phyloP scores from a whole-genome alignment of 2,329 filamentous ascomycete species.

The Rhinocladiella similis region DNA sequence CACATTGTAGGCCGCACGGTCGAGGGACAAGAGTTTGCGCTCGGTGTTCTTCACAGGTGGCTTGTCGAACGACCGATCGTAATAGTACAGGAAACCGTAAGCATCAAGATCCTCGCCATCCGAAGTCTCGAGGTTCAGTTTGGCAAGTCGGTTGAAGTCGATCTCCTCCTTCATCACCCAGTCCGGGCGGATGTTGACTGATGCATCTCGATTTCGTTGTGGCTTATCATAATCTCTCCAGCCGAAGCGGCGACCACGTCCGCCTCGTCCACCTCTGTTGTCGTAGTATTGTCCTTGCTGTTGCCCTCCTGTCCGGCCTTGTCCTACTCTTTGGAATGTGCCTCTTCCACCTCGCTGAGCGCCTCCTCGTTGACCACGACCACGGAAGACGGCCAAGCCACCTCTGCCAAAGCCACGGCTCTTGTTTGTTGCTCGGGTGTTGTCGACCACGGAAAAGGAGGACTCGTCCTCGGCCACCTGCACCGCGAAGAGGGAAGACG shows the following conservation, averaged over 20 bases:
- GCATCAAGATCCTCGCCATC: constrained; percentile 93
- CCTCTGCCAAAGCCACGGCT: constrained; percentile 78
- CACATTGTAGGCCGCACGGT: constrained; percentile 96
- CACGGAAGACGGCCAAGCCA: constrained; percentile 85
- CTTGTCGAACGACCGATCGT: constrained; percentile 95
- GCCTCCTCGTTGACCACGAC: constrained; percentile 71
- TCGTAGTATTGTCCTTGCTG: constrained; percentile 66
- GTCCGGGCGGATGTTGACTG: constrained; percentile 92
- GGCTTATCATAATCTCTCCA: constrained; percentile 99
- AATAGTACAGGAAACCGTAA: constrained; percentile 98
- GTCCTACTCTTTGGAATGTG: constrained; percentile 70
- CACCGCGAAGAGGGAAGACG: constrained; percentile 82
- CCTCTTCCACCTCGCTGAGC: constrained; percentile 67
- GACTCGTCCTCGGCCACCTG: constrained; percentile 94
- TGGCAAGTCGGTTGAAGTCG: constrained; percentile 91
- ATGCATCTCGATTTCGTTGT: constrained; percentile 90
- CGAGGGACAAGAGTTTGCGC: constrained; percentile 71
- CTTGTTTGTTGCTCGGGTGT: constrained; percentile 82
- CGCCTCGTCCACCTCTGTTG: constrained; percentile 66
- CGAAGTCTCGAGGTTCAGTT: constrained; percentile 92
- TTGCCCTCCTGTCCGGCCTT: constrained; percentile 64
- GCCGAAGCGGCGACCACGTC: constrained; percentile 82
- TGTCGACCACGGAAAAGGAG: constrained; percentile 96
- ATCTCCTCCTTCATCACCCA: constrained; percentile 98
- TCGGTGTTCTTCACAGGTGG: constrained; percentile 84